Evolutionary conservation across 106 monocot genomes (phyloP), one percentile per base, ranked within the genome.

Genomic region (Allium fistulosum): DNA sequence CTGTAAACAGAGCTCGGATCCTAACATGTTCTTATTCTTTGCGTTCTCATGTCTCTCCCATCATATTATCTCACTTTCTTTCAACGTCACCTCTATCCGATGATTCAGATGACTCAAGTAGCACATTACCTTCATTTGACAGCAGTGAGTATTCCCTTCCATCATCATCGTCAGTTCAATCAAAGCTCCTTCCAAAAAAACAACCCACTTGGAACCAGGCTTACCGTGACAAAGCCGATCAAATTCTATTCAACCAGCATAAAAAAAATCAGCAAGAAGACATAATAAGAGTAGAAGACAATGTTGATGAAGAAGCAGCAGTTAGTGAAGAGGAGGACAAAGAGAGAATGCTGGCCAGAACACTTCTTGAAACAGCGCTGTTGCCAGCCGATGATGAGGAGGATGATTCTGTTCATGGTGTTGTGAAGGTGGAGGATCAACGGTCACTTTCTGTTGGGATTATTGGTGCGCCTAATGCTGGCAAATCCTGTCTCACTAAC

Each of bases 381-480:
- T 65, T 73, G 73, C 75, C 82, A 51, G 83, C 87, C 27, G 74
- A 73, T 71, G 74, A 74, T 51, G 82, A 80, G 47, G 85, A 80
- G 27, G 87, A 84, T 16, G 80, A 68, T 1, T 75, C 59, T 12
- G 90, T 84, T 48, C 77, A 69, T 11, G 79, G 65, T 10, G 74
- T 51, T 0, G 99, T 99, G 16, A 85, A 75, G 76, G 74, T 75
- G 76, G 99, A 99, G 68, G 93, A 99, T 12, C 99, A 99, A 75
- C 69, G 37, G 69, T 99, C 93, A 26, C 90, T 99, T 2, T 79
- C 85, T 3, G 93, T 99, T 4, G 93, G 99, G 57, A 87, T 99
- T 27, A 80, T 99, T 26, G 99, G 99, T 12, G 93, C 99, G 9
- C 99, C 99, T 8, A 99, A 99, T 73, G 93, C 99, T 10, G 93